Evolutionary conservation across 805 yeast genomes (phyloP), one percentile per base, ranked within the genome.

Genomic region (Candida verbasci): DNA sequence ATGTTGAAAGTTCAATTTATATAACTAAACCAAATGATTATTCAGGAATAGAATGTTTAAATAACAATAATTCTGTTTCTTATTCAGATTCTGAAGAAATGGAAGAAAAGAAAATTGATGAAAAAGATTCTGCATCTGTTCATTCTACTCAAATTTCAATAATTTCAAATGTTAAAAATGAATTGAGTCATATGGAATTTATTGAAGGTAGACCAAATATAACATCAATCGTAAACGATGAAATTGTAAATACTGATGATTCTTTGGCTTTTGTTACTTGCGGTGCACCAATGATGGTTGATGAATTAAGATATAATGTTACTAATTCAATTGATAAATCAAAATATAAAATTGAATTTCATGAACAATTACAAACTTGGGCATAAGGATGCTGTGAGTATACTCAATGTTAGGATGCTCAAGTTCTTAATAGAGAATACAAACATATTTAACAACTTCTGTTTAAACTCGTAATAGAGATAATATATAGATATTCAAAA

Each of bases 311-410:
- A 50, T 52, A 62, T 26, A 52, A 69, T 2, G 72, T 79, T 3
- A 63, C 72, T 1, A 44, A 61, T 28, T 53, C 70, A 38, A 52
- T 78, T 35, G 57, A 64, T 23, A 41, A 56, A 21, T 41, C 49
- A 9, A 55, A 68, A n/a, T 61, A 70, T 34, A 70, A 85, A 29
- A 74, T 84, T 12, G 89, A 82, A 42, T 80, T 80, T 49, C 80
- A 68, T 49, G 95, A 86, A 53, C 89, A 84, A 51, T 70, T 82
- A 35, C 87, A 82, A 59, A 67, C 72, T 10, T 85, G 95, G 94
- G 62, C 40, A 28, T 39, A 36, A 24, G 18, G 6, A 9, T 29
- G 11, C 18, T 26, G 9, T 6, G 9, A 26, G 17, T 10, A n/a
- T n/a, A n/a, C n/a, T n/a, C n/a, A n/a, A n/a, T n/a, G n/a, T n/a